Base-by-base conservation (phyloP, 164 flowering plant genomes). In the Chimonanthus praecox region DNA sequence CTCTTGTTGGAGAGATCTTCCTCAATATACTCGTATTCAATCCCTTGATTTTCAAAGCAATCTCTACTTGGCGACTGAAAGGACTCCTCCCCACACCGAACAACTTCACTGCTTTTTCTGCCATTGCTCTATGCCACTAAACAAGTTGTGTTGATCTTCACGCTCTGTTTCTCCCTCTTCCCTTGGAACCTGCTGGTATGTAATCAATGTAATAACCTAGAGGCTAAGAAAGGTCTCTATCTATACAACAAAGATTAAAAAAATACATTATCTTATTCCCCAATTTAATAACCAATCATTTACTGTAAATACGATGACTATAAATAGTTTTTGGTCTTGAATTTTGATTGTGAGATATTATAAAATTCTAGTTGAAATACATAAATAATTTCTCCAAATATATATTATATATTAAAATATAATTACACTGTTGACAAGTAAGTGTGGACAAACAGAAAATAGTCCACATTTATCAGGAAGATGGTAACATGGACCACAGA, bases 1-100 rank as follows among this genome's bases (percentile, higher is more conserved):
- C 72, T 70, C 64, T 70, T 70, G 63, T 70, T 70, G 33, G 18
- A 16, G 16, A 72, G 50, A 43, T 62, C 60, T 48, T 64, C 68
- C 62, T 63, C 66, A n/a, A 72, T 18, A 44, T 11, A 48, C 8
- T 72, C 74, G 10, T 72, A 72, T 13, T 63, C 51, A 15, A 72
- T 47, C 10, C 74, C 74, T 20, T 72, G 6, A 72, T 11, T 9
- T 64, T 48, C 44, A 72, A 47, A 1, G 74, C 74, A 15, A 62
- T 15, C n/a, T 43, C 68, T 8, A 72, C 68, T 21, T 69, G 63
- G 4, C 3, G 18, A 49, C 7, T 16, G 4, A 61, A 64, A n/a
- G 74, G 68, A 10, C 74, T 72, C 3, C 67, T 15, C 68, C 74
- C 63, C 7, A n/a, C 13, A 18, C 74, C 68, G 46, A 33, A 33